Conservation (phyloP, 1,284 basidiomycete species). For the Mycena sp. region DNA sequence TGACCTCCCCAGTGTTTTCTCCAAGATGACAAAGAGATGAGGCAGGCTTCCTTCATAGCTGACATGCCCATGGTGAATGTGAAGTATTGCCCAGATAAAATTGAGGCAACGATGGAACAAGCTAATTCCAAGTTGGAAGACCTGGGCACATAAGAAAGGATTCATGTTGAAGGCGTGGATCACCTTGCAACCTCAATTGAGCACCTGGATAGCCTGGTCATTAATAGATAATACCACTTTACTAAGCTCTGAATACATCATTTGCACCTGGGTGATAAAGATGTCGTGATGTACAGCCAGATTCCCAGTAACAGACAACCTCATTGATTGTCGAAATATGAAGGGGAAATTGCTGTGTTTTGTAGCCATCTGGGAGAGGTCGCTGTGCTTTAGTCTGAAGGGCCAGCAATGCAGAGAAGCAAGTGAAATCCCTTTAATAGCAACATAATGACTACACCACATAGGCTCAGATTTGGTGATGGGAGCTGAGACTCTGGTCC, state of each 20-base stretch:
- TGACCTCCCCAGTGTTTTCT: conserved; percentile 34
- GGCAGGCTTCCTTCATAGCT: conserved; percentile 33
- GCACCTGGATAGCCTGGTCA: too few species aligned
- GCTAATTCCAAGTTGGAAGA: neutral
- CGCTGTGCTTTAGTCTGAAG: too few species aligned
- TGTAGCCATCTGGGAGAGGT: too few species aligned
- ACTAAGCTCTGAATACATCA: too few species aligned
- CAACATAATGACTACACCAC: neutral
- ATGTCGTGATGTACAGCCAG: too few species aligned
- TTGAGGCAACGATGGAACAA: neutral
- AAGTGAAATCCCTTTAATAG: neutral
- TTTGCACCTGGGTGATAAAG: too few species aligned
- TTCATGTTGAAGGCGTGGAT: neutral
- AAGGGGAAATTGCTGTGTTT: too few species aligned
- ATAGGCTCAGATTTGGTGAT: neutral
- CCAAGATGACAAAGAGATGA: conserved; percentile 38
- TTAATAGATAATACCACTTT: too few species aligned
- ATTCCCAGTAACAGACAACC: too few species aligned
- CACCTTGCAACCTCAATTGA: too few species aligned
- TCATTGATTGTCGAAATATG: too few species aligned
- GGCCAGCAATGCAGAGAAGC: too few species aligned
- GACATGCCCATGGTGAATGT: conserved; percentile 15
- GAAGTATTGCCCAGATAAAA: conserved; percentile 19
- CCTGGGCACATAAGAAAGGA: neutral
- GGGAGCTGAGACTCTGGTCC: neutral